Evolutionary conservation across 805 yeast genomes (phyloP), one percentile per base, ranked within the genome.

Genomic region (Lipomyces anomalus): DNA sequence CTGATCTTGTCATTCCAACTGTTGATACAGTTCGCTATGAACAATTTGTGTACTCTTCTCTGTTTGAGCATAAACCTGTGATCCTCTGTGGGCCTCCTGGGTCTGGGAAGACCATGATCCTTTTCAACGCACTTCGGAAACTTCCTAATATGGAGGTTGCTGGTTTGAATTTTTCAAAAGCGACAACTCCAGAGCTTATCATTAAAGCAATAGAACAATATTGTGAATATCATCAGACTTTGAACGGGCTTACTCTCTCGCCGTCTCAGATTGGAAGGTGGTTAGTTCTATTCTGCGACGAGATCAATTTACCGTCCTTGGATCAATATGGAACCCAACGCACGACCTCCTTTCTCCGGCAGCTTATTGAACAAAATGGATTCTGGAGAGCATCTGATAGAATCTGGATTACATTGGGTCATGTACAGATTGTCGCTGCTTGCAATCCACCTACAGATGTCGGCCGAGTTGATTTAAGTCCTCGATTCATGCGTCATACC

Each of bases 11-110:
- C 1, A 73, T 90, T 6, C 84, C 94, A 0, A 90, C 97, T 0
- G 58, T 76, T 1, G 97, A 88, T 53, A 88, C 96, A 0, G 60
- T 72, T 1, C 70, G 79, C 45, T 84, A 84, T 46, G 90, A 85
- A 48, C 60, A 67, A 1, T 57, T 84, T 7, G 69, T 90, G 1
- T 74, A 72, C 44, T 67, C 79, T 0, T 61, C 84, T 1, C 57
- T 89, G 30, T 68, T 69, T 28, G 75, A 76, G 37, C 80, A 75
- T 43, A 66, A 67, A 33, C 78, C 94, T 0, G 61, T 86, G 16
- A 68, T 90, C 22, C 68, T 90, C 20, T 87, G 95, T 64, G 97
- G 97, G 2, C 97, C 97, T 0, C 97, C 97, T 0, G 97, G 97
- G 3, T 83, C 96, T 0, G 97, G 97, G 47, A 90, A 90, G 61